Conservation (phyloP, 148 eudicot species). For the Diospyros lotus region DNA sequence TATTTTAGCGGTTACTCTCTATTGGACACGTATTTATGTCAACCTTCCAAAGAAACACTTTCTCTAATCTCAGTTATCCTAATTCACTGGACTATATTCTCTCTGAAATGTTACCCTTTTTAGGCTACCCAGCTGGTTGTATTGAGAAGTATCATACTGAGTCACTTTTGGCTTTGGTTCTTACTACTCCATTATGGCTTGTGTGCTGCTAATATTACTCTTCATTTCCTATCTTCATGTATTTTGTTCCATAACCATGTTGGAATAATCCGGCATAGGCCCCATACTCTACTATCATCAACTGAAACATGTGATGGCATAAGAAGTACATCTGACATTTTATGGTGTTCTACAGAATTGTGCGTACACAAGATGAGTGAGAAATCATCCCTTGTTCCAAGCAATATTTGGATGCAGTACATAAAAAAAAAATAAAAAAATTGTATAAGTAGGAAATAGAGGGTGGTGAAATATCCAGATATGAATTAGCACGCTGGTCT, state of each 20-base stretch:
- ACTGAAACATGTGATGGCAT: neutral
- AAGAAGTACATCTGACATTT: neutral
- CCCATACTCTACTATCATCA: neutral
- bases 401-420: too few species aligned
- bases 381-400: too few species aligned
- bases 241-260: neutral
- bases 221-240: neutral
- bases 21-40: neutral
- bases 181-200: too few species aligned
- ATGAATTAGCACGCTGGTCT: too few species aligned
- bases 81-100: neutral
- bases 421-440: too few species aligned
- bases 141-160: neutral
- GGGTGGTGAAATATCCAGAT: too few species aligned
- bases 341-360: too few species aligned
- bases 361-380: too few species aligned
- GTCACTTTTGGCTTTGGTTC: too few species aligned
- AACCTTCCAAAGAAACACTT: neutral
- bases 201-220: neutral
- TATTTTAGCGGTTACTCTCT: too few species aligned
- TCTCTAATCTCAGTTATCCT: neutral
- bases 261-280: neutral
- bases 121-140: neutral
- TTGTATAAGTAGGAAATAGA: too few species aligned
- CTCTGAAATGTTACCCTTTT: neutral